These are phyloP conservation scores for Populus tremula DNA, from an alignment of 345 rosid genomes.

Conservation along the genomic window DNA sequence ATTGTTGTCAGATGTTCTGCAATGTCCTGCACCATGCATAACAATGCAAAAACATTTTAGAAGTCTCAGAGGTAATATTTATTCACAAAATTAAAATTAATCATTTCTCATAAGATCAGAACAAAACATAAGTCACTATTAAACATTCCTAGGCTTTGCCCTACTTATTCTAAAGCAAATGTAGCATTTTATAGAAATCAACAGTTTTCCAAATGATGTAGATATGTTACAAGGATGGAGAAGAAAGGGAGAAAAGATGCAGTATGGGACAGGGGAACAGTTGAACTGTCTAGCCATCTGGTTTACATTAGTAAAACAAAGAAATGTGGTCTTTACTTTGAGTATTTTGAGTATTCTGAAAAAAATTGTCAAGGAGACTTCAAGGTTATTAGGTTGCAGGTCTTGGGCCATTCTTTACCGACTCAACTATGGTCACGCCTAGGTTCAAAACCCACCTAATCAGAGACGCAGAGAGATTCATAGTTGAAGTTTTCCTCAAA, in stretches of 20 bases:
- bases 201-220: no score
- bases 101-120: background rate
- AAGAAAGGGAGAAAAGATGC: no score
- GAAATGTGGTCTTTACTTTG: no score
- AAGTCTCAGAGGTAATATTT: background rate
- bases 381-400: conserved; percentile 1
- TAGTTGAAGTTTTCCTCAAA: background rate
- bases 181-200: background rate
- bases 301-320: no score
- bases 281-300: no score
- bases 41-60: background rate
- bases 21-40: conserved; percentile 51
- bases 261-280: no score
- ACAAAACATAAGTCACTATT: background rate
- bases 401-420: background rate
- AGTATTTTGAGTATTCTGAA: background rate
- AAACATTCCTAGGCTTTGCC: background rate
- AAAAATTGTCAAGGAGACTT: background rate
- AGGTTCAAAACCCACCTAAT: background rate
- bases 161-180: background rate
- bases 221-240: background rate
- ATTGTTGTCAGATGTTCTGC: conserved; percentile 80
- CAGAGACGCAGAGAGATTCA: background rate
- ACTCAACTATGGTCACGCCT: background rate
- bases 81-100: background rate